phyloP scores from a whole-genome alignment of 805 yeast genomes.

The Teunomyces gatunensis region DNA sequence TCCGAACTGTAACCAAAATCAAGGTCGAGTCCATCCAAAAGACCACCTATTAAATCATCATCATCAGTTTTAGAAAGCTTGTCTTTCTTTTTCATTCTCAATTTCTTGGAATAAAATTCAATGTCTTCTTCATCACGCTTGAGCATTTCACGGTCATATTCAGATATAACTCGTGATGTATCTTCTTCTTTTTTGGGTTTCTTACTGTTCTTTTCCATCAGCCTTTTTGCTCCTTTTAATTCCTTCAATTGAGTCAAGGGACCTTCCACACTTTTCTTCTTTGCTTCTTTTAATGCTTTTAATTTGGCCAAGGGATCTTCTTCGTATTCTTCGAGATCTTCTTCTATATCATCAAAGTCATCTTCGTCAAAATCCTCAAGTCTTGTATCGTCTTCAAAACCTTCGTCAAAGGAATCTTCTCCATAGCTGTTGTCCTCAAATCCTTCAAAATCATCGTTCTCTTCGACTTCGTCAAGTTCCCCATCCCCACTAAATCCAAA shows the following conservation, averaged over 20 bases:
- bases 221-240: slow-evolving; percentile 6
- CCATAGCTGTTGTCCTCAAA: slow-evolving; percentile 27
- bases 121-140: slow-evolving; percentile 74
- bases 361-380: slow-evolving; percentile 6
- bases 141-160: slow-evolving; percentile 48
- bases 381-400: slow-evolving; percentile 15
- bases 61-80: slow-evolving; percentile 52
- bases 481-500: slow-evolving; percentile 19
- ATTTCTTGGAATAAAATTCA: slow-evolving; percentile 75
- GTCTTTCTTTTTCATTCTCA: slow-evolving; percentile 56
- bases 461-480: slow-evolving; percentile 27
- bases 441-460: slow-evolving; percentile 38
- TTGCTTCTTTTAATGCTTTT: slow-evolving; percentile 18
- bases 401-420: slow-evolving; percentile 14
- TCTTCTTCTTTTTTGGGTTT: slow-evolving; percentile 6
- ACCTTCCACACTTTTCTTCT: slow-evolving; percentile 4
- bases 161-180: slow-evolving; percentile 17
- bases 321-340: slow-evolving; percentile 12
- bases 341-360: slow-evolving; percentile 9
- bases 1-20: slow-evolving; percentile 32
- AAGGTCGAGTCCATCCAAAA: slow-evolving; percentile 71
- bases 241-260: slow-evolving; percentile 9
- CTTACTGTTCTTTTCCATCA: slow-evolving; percentile 10
- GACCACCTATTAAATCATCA: slow-evolving; percentile 78
- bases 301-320: slow-evolving; percentile 25